A percentile compares a stretch with the other conserved stretches of the same genome.
phyloP scores from a whole-genome alignment of 2,329 filamentous ascomycete genomes.

The Colletotrichum viniferum region DNA sequence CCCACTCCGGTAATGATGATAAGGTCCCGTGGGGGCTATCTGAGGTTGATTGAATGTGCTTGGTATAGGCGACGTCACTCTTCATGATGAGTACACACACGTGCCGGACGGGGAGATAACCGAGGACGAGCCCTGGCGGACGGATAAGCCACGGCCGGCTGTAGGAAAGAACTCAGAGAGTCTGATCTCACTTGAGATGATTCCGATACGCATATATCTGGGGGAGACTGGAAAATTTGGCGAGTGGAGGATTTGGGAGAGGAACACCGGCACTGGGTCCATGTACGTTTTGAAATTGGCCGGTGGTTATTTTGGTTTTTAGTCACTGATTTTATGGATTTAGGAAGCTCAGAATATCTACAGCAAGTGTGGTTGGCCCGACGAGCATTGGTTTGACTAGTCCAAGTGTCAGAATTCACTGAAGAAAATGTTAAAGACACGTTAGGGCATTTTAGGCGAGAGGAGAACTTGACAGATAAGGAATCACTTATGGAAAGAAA shows the following conservation, averaged over 20 bases:
- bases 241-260: too few species aligned
- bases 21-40: accelerated
- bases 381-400: too few species aligned
- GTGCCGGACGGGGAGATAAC: background rate
- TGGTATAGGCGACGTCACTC: background rate
- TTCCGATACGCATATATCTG: background rate
- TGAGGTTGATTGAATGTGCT: background rate
- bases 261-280: accelerated
- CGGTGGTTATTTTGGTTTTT: too few species aligned
- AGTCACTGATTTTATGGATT: too few species aligned
- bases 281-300: too few species aligned
- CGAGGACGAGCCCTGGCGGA: background rate
- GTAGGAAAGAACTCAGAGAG: background rate
- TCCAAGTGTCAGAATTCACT: accelerated
- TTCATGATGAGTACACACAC: background rate
- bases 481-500: accelerated
- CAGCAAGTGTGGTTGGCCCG: accelerated
- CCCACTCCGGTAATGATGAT: accelerated
- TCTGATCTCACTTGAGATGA: background rate
- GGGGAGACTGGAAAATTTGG: background rate
- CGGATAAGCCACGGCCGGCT: background rate
- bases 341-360: accelerated
- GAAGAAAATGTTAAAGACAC: accelerated
- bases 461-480: too few species aligned
- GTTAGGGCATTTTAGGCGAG: too few species aligned